Conservation (phyloP, 148 eudicot species). For the Heliosperma pusillum region DNA sequence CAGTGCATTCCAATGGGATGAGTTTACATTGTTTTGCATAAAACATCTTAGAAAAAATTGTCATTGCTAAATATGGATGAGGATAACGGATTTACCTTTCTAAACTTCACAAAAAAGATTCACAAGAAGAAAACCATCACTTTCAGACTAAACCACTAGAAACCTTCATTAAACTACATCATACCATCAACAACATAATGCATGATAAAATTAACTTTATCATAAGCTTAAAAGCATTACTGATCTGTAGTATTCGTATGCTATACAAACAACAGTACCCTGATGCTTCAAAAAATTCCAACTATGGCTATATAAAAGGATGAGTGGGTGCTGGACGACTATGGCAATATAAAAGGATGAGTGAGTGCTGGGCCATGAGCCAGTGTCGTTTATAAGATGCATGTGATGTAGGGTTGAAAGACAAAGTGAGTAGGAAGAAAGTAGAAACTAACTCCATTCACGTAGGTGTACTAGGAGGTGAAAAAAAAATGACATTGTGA, state of each 20-base stretch:
- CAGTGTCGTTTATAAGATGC: too few species aligned
- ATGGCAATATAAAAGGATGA: too few species aligned
- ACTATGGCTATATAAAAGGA: too few species aligned
- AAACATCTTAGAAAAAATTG: background rate
- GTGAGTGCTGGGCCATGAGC: too few species aligned
- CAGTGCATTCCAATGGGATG: background rate
- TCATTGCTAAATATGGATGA: background rate
- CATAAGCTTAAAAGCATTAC: background rate
- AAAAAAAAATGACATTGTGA: too few species aligned
- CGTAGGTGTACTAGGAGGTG: too few species aligned
- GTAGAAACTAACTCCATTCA: too few species aligned
- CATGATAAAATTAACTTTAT: background rate
- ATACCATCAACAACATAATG: too few species aligned
- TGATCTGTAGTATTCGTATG: background rate
- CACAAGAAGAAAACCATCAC: background rate
- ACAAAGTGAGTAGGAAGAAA: too few species aligned
- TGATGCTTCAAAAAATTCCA: background rate
- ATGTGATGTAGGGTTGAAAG: too few species aligned
- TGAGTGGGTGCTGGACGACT: too few species aligned
- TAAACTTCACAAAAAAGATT: constrained; percentile 37
- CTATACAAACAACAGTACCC: background rate
- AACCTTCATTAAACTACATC: background rate
- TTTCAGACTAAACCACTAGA: background rate
- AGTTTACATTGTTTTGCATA: background rate
- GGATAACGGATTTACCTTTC: constrained; percentile 16